phyloP scores from a whole-genome alignment of 306 rosid genomes.

The barrel medic (Medicago truncatula) region DNA sequence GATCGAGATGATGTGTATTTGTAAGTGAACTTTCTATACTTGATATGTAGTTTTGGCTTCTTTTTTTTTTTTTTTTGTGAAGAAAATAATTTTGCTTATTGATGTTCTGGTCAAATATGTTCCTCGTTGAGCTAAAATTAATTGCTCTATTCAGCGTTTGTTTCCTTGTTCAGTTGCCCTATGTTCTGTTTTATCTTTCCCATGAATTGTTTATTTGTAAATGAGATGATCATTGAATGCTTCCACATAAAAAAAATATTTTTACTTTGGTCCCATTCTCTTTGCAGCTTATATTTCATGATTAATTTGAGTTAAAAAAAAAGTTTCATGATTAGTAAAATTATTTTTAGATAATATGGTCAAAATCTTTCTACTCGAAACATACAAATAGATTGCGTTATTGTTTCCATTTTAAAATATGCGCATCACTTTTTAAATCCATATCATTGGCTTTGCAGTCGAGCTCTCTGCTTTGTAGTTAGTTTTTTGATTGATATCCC shows the following conservation, averaged over 20 bases:
- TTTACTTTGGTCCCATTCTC: neutral
- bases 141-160: constrained; percentile 10
- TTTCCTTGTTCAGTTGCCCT: constrained; percentile 13
- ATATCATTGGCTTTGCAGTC: neutral
- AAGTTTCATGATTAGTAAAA: constrained; percentile 15
- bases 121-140: constrained; percentile 1
- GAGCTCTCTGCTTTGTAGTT: constrained; percentile 24
- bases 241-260: constrained; percentile 14
- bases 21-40: constrained; percentile 64
- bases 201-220: neutral
- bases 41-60: constrained; percentile 13
- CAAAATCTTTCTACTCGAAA: constrained; percentile 14
- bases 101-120: neutral
- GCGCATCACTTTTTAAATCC: constrained; percentile 5
- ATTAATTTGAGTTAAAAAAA: no score
- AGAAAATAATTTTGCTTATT: neutral
- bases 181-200: constrained; percentile 27
- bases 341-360: neutral
- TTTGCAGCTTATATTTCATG: constrained; percentile 30
- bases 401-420: constrained; percentile 18
- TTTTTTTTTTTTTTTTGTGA: neutral
- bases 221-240: constrained; percentile 7
- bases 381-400: neutral
- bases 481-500: constrained; percentile 23
- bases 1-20: constrained; percentile 58